Base-by-base conservation (phyloP, 129 eudicot species). In the Gnaphalium uliginosum region DNA sequence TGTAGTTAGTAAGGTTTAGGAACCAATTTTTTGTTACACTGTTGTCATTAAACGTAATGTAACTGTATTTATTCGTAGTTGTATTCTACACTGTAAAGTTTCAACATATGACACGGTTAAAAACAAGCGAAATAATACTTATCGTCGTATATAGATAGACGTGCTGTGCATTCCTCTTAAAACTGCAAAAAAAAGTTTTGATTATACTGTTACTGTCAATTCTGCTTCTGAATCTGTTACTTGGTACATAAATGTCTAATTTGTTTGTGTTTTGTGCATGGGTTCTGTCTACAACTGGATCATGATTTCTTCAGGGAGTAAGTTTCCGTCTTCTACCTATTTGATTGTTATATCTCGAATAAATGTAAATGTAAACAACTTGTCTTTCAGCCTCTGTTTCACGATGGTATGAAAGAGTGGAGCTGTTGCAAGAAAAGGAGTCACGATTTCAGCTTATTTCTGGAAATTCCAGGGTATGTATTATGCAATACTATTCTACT, bases 371-470 rank as follows among this genome's bases (percentile, higher is more conserved):
- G 14, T 24, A 5, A 67, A 70, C 43, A 23, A 50, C 66, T 37
- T 61, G 29, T 71, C 30, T 79, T 81, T 41, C 92, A 94, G 97
- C 99, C 99, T 80, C 10, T 89, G 64, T 94, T 94, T 84, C 99
- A 91, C 67, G 99, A 94, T 83, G 99, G 99, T 35, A 94, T 87
- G 92, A 91, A 94, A 83, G 97, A 94, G 74, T 94, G 99, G 99
- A 91, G 97, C 84, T 94, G 99, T 77, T 94, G 99, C 97, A 94
- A 94, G 89, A 81, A 87, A 82, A 87, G 85, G 80, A 94, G 99
- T 78, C 99, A 94, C 53, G 99, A 94, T 83, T 94, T 94, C 84
- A 91, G 85, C 83, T 87, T 89, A 79, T 94, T 94, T 80, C 69
- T 94, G 30, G 96, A 89, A 81, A 91, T 94, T 68, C 99, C 99